Base-by-base conservation (phyloP, 1,284 basidiomycete genomes). In the Malassezia vespertilionis region DNA sequence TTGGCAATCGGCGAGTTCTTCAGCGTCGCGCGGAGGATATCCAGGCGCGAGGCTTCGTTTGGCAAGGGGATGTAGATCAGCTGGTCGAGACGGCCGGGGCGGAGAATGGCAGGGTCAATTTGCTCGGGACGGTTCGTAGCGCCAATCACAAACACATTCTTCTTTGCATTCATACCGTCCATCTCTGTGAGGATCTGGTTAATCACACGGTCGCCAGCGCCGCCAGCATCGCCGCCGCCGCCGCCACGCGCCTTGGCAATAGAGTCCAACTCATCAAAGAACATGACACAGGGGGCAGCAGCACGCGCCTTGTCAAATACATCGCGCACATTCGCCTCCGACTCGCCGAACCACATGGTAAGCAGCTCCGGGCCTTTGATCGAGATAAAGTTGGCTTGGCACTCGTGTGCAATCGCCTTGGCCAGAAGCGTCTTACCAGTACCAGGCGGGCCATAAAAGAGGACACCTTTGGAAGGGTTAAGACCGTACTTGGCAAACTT, bases 301-400 rank as follows among this genome's bases (percentile, higher is more conserved):
- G 91, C 91, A 63, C 93, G 86, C 43, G 93, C 91, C 76, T 97
- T 96, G 80, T 97, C 91, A 74, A 99, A 99, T 53, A 97, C 88
- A 63, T 97, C 93, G 62, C 93, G 87, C 43, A 99, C 93, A 68
- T 96, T 96, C 58, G 91, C 91, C 75, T 99, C 93, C 5, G 89
- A 95, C 77, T 97, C 93, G 80, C 93, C 93, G 74, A 97, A 97
- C 91, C 91, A 97, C 93, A 97, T 97, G 10, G 90, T 97, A 23
- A 74, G 65, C 44, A 96, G 78, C 75, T 96, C 90, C 58, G 90
- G 90, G 57, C 90, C 90, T 82, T 88, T 77, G 78, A 91, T 90
- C 59, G 82, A 84, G 75, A 93, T 90, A 63, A 93, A 91, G 78
- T 97, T 97, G 74, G 91, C 91, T 73, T 96, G 90, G 72, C 90